Evolutionary conservation across 2,329 filamentous ascomycete genomes (phyloP).

Genomic region (Periconia macrospinosa): DNA sequence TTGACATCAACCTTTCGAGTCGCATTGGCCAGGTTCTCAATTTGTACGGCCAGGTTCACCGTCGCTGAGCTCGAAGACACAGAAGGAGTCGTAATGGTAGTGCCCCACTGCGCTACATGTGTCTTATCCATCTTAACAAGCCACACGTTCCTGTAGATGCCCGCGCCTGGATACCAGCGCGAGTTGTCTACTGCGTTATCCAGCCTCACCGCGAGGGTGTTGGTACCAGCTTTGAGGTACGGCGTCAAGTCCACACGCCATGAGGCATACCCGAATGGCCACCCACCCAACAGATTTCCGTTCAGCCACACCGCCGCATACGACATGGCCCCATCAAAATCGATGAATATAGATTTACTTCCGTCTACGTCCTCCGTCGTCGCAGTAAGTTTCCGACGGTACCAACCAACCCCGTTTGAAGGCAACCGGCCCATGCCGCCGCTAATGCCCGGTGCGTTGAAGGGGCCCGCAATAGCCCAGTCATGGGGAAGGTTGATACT

Average conservation of each 20-base stretch:
- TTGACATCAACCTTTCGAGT: constrained; percentile 41
- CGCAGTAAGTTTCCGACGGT: constrained; percentile 48
- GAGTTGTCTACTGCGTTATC: constrained; percentile 54
- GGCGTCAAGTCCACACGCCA: constrained; percentile 56
- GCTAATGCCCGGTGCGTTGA: constrained; percentile 38
- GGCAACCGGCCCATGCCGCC: constrained; percentile 53
- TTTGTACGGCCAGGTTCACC: constrained; percentile 47
- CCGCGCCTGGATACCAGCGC: constrained; percentile 59
- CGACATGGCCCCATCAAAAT: constrained; percentile 57
- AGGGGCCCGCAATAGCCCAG: constrained; percentile 54
- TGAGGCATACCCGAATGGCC: constrained; percentile 56
- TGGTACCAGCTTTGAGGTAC: constrained; percentile 42
- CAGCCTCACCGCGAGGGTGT: constrained; percentile 54
- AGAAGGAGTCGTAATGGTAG: constrained; percentile 50
- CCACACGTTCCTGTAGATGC: constrained; percentile 60
- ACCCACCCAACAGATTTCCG: constrained; percentile 53
- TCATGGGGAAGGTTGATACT: constrained; percentile 51
- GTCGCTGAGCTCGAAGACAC: constrained; percentile 48
- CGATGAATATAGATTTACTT: constrained; percentile 49
- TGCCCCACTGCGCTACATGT: constrained; percentile 55
- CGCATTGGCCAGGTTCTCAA: constrained; percentile 50
- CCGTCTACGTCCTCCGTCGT: constrained; percentile 15
- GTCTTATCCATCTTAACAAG: constrained; percentile 51
- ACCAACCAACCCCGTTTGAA: constrained; percentile 58
- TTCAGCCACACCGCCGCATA: constrained; percentile 57